phyloP scores from a whole-genome alignment of 208 protist genomes.

The Acanthamoeba lenticulata region DNA sequence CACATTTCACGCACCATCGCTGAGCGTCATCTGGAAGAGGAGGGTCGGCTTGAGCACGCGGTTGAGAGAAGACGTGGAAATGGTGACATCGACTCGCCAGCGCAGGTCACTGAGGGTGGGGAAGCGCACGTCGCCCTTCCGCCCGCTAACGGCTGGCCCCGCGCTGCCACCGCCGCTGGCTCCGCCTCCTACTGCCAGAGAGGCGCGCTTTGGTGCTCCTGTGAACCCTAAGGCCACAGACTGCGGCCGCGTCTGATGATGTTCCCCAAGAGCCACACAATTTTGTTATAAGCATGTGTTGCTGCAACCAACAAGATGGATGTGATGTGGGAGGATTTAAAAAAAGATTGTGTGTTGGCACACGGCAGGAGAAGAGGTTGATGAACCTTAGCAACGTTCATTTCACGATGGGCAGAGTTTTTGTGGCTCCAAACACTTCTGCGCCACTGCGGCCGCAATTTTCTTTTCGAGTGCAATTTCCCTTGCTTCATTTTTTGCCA shows the following conservation, averaged over 20 bases:
- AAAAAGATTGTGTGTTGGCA: too few relatives aligned
- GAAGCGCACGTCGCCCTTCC: constrained; percentile 49
- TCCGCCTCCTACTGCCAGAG: neutral
- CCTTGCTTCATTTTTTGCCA: neutral
- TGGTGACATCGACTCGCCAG: constrained; percentile 75
- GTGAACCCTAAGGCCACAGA: neutral
- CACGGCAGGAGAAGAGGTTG: too few relatives aligned
- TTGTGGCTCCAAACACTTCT: too few relatives aligned
- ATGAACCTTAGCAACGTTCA: constrained; percentile 50
- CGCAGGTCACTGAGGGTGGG: constrained; percentile 66
- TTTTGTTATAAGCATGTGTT: too few relatives aligned
- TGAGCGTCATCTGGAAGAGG: constrained; percentile 61
- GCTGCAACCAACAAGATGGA: too few relatives aligned
- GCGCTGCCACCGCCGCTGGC: too few relatives aligned
- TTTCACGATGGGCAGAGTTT: neutral
- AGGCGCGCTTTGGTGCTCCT: neutral
- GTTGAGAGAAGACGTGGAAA: constrained; percentile 68
- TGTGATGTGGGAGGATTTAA: too few relatives aligned
- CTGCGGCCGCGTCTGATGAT: neutral
- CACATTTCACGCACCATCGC: constrained; percentile 30
- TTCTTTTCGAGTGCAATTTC: neutral
- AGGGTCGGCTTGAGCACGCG: constrained; percentile 63
- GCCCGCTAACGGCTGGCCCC: neutral
- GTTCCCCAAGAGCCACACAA: neutral
- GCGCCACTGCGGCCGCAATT: too few relatives aligned